phyloP scores from a whole-genome alignment of 345 rosid species.

The Microthlaspi erraticum region DNA sequence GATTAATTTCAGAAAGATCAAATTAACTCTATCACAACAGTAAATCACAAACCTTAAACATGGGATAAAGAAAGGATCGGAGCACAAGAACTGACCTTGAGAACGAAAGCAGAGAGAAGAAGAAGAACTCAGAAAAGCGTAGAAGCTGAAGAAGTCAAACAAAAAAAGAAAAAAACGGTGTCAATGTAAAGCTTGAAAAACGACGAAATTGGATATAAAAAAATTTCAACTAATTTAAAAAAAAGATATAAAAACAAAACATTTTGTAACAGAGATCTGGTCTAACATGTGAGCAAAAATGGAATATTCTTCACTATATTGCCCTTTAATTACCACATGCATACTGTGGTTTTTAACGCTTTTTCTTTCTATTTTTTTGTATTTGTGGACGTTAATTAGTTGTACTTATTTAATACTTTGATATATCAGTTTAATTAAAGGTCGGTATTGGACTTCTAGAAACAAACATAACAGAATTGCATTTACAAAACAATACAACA shows the following conservation, averaged over 20 bases:
- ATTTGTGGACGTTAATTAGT: too few relatives aligned
- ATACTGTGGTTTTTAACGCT: too few relatives aligned
- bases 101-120: conserved; percentile 30
- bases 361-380: too few relatives aligned
- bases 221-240: conserved; percentile 12
- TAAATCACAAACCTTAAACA: conserved; percentile 10
- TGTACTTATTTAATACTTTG: too few relatives aligned
- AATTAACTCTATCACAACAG: too few relatives aligned
- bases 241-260: not conserved
- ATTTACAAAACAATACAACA: too few relatives aligned
- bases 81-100: conserved; percentile 34
- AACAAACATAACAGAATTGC: too few relatives aligned
- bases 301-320: not conserved
- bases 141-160: conserved; percentile 34
- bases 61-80: not conserved
- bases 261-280: conserved; percentile 13
- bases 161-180: conserved; percentile 11
- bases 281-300: conserved; percentile 8
- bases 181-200: conserved; percentile 6
- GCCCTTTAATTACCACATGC: too few relatives aligned
- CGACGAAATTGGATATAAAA: conserved; percentile 32
- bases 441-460: too few relatives aligned
- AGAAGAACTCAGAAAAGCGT: not conserved
- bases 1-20: not conserved
- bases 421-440: too few relatives aligned